Percentiles rank a stretch among this genome's conserved stretches.
These are phyloP conservation scores for Botrytis galanthina DNA, from an alignment of 2,329 filamentous ascomycete species.

Conservation along the genomic window DNA sequence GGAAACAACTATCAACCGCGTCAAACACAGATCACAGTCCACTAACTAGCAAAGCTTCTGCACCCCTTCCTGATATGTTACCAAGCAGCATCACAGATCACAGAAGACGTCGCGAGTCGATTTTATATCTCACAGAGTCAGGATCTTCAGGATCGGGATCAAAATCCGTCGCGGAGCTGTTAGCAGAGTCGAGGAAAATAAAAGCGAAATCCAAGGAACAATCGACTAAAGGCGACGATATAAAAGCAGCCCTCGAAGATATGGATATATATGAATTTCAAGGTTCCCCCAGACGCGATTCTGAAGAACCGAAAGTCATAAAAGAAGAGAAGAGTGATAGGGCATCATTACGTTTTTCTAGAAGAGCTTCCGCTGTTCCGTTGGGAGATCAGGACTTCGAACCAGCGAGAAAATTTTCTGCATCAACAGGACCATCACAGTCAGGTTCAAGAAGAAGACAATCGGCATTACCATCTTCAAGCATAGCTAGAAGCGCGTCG, in stretches of 20 bases:
- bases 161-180: constrained; percentile 35
- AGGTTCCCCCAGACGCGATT: constrained; percentile 28
- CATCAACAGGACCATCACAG: constrained; percentile 30
- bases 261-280: constrained; percentile 37
- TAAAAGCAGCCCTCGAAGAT: constrained; percentile 29
- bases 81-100: constrained; percentile 37
- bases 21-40: constrained; percentile 36
- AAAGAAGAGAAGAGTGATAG: constrained; percentile 26
- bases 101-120: constrained; percentile 37
- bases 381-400: constrained; percentile 30
- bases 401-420: constrained; percentile 30
- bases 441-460: constrained; percentile 34
- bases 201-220: constrained; percentile 33
- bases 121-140: constrained; percentile 31
- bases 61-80: constrained; percentile 25
- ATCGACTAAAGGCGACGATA: constrained; percentile 21
- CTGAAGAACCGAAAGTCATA: constrained; percentile 5
- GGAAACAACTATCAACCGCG: constrained; percentile 34
- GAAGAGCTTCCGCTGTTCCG: constrained; percentile 29
- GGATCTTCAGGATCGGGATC: constrained; percentile 27
- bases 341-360: constrained; percentile 27
- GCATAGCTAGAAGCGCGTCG: constrained; percentile 26
- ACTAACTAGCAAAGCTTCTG: constrained; percentile 31
- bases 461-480: constrained; percentile 30
- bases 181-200: constrained; percentile 34